A percentile compares a stretch with the other conserved stretches of the same genome.
phyloP scores from a whole-genome alignment of 2,329 filamentous ascomycete genomes.

The Metarhizium robertsii region DNA sequence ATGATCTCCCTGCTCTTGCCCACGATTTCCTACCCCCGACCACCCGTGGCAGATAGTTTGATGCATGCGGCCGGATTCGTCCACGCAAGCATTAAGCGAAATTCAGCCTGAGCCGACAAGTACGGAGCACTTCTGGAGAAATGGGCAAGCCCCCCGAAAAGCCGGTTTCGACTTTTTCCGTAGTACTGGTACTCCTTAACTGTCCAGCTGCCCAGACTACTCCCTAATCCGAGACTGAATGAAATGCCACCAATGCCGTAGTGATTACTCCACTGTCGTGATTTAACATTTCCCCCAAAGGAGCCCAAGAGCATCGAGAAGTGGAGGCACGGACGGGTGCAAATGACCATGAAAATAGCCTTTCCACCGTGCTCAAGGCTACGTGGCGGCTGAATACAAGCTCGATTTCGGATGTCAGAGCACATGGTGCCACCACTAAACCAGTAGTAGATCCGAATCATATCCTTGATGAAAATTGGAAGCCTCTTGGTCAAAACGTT shows the following conservation, averaged over 20 bases:
- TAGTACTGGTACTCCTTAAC: too few species aligned
- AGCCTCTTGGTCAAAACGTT: neutral
- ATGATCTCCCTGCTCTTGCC: neutral
- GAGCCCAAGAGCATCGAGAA: too few species aligned
- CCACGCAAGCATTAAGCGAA: slow-evolving; percentile 3
- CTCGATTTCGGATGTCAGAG: too few species aligned
- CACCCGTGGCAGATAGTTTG: slow-evolving; percentile 3
- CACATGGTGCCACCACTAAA: too few species aligned
- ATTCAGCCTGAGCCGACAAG: neutral
- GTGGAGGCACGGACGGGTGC: too few species aligned
- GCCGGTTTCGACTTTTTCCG: neutral
- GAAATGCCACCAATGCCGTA: neutral
- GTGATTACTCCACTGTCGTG: too few species aligned
- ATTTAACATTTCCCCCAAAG: too few species aligned
- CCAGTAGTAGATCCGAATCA: neutral
- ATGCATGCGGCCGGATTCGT: slow-evolving; percentile 10
- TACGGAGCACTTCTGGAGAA: neutral
- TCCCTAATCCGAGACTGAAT: neutral
- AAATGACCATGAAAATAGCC: neutral
- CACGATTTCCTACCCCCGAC: neutral
- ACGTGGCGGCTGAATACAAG: neutral
- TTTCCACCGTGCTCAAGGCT: neutral
- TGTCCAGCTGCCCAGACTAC: too few species aligned
- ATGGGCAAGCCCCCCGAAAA: neutral
- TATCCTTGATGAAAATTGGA: neutral